Percentiles rank a stretch among this genome's conserved stretches.
Conservation (phyloP, 495 filamentous ascomycete genomes). For the Penicillium dipodomyicola region DNA sequence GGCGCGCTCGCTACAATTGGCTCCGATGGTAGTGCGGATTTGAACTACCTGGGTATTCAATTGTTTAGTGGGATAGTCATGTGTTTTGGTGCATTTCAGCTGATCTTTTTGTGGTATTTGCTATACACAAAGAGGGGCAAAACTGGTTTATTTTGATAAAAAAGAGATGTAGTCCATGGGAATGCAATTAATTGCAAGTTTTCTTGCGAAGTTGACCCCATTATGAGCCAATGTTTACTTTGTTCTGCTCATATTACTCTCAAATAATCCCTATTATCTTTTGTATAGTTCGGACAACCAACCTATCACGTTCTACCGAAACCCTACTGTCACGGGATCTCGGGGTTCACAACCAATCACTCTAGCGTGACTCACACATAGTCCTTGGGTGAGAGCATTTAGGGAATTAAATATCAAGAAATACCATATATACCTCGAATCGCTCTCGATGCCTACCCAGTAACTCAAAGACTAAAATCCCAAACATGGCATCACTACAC, state of each 20-base stretch:
- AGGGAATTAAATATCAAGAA: neutral
- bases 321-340: slow-evolving; percentile 7
- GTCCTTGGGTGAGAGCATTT: neutral
- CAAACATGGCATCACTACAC: slow-evolving; percentile 9
- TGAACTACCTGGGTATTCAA: slow-evolving; percentile 27
- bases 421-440: neutral
- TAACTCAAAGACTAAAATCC: neutral
- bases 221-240: neutral
- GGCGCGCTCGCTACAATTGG: slow-evolving; percentile 46
- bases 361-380: slow-evolving; percentile 1
- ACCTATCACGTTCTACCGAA: neutral
- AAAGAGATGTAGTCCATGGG: neutral
- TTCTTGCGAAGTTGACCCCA: too few relatives aligned
- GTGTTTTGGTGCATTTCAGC: slow-evolving; percentile 16
- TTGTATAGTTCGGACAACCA: neutral
- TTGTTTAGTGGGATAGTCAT: slow-evolving; percentile 29
- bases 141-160: slow-evolving; percentile 21
- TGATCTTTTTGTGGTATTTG: slow-evolving; percentile 24
- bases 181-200: neutral
- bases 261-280: neutral
- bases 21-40: slow-evolving; percentile 20
- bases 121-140: slow-evolving; percentile 21
- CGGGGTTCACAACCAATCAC: slow-evolving; percentile 2
- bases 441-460: neutral
- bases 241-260: neutral